Percentiles rank a stretch among this genome's conserved stretches.
Conservation (phyloP, 805 yeast species). For the Myxozyma lipomycoides region DNA sequence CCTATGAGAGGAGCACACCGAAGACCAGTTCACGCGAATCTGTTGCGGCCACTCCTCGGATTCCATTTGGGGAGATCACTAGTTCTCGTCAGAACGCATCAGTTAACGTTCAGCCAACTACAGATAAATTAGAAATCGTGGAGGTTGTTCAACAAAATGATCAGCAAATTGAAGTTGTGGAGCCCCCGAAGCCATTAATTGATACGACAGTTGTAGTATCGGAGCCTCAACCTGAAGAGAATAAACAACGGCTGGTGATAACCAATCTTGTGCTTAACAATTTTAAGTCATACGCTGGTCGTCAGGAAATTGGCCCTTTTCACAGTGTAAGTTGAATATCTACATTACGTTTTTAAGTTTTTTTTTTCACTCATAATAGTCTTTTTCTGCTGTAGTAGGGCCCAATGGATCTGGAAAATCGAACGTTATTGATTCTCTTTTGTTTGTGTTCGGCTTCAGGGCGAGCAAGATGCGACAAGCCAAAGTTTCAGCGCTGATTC, state of each 20-base stretch:
- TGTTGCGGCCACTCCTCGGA: neutral
- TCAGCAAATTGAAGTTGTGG: neutral
- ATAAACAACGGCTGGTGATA: constrained; percentile 60
- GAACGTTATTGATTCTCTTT: constrained; percentile 91
- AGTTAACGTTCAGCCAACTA: neutral
- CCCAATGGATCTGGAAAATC: constrained; percentile 99
- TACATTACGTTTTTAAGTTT: neutral
- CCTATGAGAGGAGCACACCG: neutral
- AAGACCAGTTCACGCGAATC: neutral
- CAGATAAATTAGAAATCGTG: neutral
- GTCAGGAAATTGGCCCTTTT: constrained; percentile 91
- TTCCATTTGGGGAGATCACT: constrained; percentile 1
- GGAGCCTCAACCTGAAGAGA: constrained; percentile 4
- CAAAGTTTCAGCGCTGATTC: constrained; percentile 86
- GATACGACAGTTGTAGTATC: neutral
- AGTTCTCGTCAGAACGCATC: neutral
- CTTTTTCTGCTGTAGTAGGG: constrained; percentile 96
- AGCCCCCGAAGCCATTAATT: neutral
- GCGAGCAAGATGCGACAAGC: constrained; percentile 97
- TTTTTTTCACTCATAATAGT: constrained; percentile 39
- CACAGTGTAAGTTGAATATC: constrained; percentile 41
- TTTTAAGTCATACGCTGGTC: constrained; percentile 94
- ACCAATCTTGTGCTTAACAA: constrained; percentile 68
- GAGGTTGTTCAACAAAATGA: neutral
- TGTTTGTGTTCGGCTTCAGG: constrained; percentile 94